Percentiles rank a stretch among this genome's conserved stretches.
phyloP scores from a whole-genome alignment of 805 yeast genomes.

The Candida golubevii region DNA sequence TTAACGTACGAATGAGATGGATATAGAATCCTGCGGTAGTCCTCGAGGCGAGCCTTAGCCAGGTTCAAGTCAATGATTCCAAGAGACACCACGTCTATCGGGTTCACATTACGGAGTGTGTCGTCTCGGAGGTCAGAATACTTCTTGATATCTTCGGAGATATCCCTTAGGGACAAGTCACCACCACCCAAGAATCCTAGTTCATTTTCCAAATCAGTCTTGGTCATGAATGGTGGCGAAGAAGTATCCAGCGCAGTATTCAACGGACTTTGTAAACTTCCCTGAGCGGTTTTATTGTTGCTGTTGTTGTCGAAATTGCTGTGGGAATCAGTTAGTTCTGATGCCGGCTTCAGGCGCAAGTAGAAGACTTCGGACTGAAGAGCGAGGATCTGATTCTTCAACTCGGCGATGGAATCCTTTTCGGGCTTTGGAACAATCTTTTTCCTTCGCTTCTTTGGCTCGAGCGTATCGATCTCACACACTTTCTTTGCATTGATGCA shows the following conservation, averaged over 20 bases:
- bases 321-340: neutral
- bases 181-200: slow-evolving; percentile 32
- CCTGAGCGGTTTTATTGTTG: no score
- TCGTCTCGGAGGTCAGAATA: slow-evolving; percentile 40
- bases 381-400: slow-evolving; percentile 19
- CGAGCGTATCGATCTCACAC: slow-evolving; percentile 67
- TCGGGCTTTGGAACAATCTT: slow-evolving; percentile 19
- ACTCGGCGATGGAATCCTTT: slow-evolving; percentile 17
- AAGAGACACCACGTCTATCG: slow-evolving; percentile 48
- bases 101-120: slow-evolving; percentile 23
- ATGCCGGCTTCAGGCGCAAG: slow-evolving; percentile 7
- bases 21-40: slow-evolving; percentile 47
- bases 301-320: neutral
- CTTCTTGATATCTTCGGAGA: slow-evolving; percentile 44
- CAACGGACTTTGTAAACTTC: neutral
- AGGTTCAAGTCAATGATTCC: slow-evolving; percentile 59
- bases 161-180: slow-evolving; percentile 33
- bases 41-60: slow-evolving; percentile 49
- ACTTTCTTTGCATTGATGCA: slow-evolving; percentile 59
- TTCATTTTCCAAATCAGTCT: slow-evolving; percentile 40
- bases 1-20: slow-evolving; percentile 54
- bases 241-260: slow-evolving; percentile 7
- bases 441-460: slow-evolving; percentile 47
- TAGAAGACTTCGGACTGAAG: slow-evolving; percentile 16
- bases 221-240: slow-evolving; percentile 25